Evolutionary conservation across 2,329 filamentous ascomycete species (phyloP).

Genomic region (Exutisphaerella laricina): DNA sequence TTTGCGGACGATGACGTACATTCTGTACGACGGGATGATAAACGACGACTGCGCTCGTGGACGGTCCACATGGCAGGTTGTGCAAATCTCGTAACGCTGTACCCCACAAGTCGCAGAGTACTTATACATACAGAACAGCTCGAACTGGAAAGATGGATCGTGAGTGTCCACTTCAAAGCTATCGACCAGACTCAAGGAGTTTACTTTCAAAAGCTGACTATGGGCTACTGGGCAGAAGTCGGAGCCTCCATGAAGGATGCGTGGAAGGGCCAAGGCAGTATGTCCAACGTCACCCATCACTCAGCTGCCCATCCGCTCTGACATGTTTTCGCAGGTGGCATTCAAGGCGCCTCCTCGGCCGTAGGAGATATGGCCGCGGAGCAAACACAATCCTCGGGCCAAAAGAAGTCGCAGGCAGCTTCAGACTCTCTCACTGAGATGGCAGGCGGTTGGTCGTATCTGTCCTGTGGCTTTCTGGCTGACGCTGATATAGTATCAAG

Average conservation of each 20-base stretch:
- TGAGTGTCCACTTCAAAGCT: background rate
- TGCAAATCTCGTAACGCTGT: background rate
- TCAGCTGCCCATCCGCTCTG: background rate
- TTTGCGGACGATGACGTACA: background rate
- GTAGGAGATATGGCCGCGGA: conserved; percentile 26
- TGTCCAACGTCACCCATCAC: background rate
- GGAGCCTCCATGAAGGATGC: conserved; percentile 28
- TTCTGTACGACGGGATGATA: background rate
- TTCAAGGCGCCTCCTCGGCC: conserved; percentile 23
- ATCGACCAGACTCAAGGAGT: background rate
- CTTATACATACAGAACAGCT: background rate
- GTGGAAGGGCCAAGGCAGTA: conserved; percentile 28
- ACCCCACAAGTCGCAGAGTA: background rate
- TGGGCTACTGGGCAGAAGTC: conserved; percentile 17
- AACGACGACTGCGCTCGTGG: background rate
- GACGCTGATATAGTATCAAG: conserved; percentile 4
- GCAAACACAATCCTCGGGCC: conserved; percentile 23
- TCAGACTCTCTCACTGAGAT: conserved; percentile 22
- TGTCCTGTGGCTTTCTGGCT: background rate
- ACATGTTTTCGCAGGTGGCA: conserved; percentile 20
- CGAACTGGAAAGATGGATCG: background rate
- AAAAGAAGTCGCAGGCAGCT: conserved; percentile 29
- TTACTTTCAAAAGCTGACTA: background rate
- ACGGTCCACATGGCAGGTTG: background rate
- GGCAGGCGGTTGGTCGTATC: conserved; percentile 15